Conservation (phyloP, 768 basidiomycete genomes). For the Russula foetens region DNA sequence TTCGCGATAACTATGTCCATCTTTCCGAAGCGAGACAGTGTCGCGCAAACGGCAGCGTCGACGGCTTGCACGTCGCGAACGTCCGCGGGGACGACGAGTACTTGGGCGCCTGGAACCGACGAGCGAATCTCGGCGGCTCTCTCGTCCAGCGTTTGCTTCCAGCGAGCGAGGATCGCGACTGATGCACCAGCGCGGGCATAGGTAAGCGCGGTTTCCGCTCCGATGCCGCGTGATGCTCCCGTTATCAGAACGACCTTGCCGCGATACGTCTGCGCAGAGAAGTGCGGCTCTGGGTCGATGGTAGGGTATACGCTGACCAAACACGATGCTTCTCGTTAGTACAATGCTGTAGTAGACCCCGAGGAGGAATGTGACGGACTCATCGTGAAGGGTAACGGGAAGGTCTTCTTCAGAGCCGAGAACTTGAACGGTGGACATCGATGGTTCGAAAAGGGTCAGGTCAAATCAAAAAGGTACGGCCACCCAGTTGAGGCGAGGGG, state of each 20-base stretch:
- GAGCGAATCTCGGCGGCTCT: slow-evolving; percentile 12
- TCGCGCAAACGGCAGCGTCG: slow-evolving; percentile 13
- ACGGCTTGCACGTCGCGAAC: slow-evolving; percentile 3
- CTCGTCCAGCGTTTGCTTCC: slow-evolving; percentile 10
- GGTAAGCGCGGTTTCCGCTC: slow-evolving; percentile 13
- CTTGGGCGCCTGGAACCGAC: neutral
- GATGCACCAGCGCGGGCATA: slow-evolving; percentile 19
- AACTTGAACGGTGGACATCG: neutral
- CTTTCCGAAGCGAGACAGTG: slow-evolving; percentile 20
- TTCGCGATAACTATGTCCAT: slow-evolving; percentile 22
- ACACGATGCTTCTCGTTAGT: neutral
- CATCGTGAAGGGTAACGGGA: neutral
- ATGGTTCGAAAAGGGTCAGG: neutral
- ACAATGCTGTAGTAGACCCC: neutral
- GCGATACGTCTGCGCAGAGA: slow-evolving; percentile 7
- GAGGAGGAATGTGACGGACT: neutral
- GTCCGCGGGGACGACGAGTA: slow-evolving; percentile 15
- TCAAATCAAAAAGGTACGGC: neutral
- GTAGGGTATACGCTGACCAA: slow-evolving; percentile 4
- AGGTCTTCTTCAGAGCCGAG: neutral
- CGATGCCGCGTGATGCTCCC: slow-evolving; percentile 21
- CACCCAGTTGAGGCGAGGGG: too few relatives aligned
- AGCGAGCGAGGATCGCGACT: slow-evolving; percentile 14
- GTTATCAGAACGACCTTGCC: slow-evolving; percentile 20
- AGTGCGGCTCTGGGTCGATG: neutral